These are phyloP conservation scores for Roridomyces roridus DNA, from an alignment of 768 basidiomycete genomes.

Conservation along the genomic window DNA sequence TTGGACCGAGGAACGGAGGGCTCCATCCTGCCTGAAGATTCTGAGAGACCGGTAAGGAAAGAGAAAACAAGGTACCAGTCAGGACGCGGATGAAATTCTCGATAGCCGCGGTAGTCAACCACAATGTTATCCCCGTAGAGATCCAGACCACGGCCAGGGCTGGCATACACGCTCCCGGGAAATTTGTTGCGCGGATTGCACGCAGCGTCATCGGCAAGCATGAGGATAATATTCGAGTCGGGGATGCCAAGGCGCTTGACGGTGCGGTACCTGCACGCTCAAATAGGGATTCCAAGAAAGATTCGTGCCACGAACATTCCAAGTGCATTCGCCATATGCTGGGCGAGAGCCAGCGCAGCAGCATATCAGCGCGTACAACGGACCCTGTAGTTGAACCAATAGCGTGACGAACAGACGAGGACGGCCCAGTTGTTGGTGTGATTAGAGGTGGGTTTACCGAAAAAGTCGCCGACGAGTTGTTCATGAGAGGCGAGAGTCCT, in stretches of 20 bases:
- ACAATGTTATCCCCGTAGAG: conserved; percentile 97
- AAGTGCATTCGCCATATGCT: conserved; percentile 99
- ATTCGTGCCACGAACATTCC: conserved; percentile 73
- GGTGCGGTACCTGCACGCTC: conserved; percentile 83
- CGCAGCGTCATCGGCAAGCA: conserved; percentile 96
- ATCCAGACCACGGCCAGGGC: conserved; percentile 80
- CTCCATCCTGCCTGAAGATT: conserved; percentile 76
- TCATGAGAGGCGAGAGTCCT: conserved; percentile 37
- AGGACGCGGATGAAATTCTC: conserved; percentile 93
- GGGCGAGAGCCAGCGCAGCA: conserved; percentile 2
- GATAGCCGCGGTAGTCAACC: conserved; percentile 95
- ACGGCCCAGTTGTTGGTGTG: conserved; percentile 99
- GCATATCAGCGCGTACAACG: conserved; percentile 35
- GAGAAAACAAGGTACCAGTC: no score
- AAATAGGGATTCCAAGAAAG: not conserved
- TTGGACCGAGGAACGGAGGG: conserved; percentile 90
- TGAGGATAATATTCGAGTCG: conserved; percentile 98
- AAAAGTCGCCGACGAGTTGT: conserved; percentile 51
- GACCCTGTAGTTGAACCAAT: conserved; percentile 99
- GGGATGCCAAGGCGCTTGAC: conserved; percentile 98
- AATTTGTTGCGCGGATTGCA: conserved; percentile 94
- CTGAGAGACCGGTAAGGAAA: conserved; percentile 35
- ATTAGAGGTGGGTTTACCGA: conserved; percentile 43
- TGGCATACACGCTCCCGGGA: conserved; percentile 92
- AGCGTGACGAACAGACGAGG: conserved; percentile 89